Base-by-base conservation (phyloP, 2,329 filamentous ascomycete genomes). In the Nemania bipapillata region DNA sequence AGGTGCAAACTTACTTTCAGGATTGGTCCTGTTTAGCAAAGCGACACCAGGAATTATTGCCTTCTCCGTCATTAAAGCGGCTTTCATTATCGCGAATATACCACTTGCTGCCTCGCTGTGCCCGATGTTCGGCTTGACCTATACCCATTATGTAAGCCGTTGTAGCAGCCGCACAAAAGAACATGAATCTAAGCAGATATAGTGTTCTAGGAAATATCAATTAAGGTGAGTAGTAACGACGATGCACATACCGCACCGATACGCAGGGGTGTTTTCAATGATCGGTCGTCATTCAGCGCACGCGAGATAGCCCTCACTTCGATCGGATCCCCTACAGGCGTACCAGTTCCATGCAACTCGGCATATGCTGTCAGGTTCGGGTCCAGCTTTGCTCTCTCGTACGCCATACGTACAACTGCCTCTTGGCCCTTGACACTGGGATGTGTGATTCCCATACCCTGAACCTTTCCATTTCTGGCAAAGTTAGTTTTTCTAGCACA, bases 401-500 rank as follows among this genome's bases (percentile, higher is more conserved):
- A 76, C 5, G 74, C 72, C 62, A 63, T 61, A 3, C 70, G 65
- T 4, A 75, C 62, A 2, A 75, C 72, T 4, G 30, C 45, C 40
- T 72, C 75, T 60, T 76, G 75, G 8, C 71, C 72, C n/a, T 70
- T 47, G 6, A 28, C 40, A 63, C 76, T 72, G 57, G 80, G 73
- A 4, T 74, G 70, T 3, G 76, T 78, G 24, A 79, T 79, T 17
- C 75, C 74, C 42, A 73, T 69, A 0, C 71, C 78, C 9, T 72
- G 69, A 1, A 73, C 72, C 35, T 76, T 74, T 15, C 77, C 76
- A 58, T 77, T 77, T 1, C 68, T 5, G 4, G 17, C 8, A 11
- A 52, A 15, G 28, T 15, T 37, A n/a, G n/a, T n/a, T n/a, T n/a
- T n/a, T n/a, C n/a, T n/a, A n/a, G n/a, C n/a, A n/a, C n/a, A n/a